Percentiles rank a stretch among this genome's conserved stretches.
These are phyloP conservation scores for Tetrahymena malaccensis DNA, from an alignment of 73 alveolate genomes.

Conservation along the genomic window DNA sequence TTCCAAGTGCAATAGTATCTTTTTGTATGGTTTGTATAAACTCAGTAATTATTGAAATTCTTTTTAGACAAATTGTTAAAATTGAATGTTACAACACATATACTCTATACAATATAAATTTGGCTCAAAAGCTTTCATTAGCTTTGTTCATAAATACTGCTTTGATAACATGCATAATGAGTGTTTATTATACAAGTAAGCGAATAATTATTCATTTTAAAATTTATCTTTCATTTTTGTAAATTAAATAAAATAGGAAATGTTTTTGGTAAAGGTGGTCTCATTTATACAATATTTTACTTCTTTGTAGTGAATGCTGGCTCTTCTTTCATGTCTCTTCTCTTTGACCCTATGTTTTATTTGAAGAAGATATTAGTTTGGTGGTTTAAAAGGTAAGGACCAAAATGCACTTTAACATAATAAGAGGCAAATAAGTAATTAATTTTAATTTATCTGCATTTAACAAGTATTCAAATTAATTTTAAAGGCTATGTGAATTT, in stretches of 20 bases:
- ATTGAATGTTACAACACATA: not conserved
- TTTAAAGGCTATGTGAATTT: not conserved
- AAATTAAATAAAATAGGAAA: not conserved
- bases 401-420: not conserved
- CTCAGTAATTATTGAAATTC: not conserved
- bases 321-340: conserved; percentile 2
- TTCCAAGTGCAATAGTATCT: not conserved
- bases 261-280: conserved; percentile 37
- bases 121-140: not conserved
- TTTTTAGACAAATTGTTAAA: not conserved
- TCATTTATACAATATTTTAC: conserved; percentile 24
- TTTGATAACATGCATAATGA: not conserved
- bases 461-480: not conserved
- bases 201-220: not conserved
- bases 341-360: conserved; percentile 10
- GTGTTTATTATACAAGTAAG: not conserved
- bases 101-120: not conserved
- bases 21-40: not conserved
- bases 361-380: not conserved
- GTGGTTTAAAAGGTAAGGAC: not conserved
- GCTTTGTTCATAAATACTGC: not conserved
- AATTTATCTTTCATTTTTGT: not conserved
- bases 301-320: conserved; percentile 28
- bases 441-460: not conserved
- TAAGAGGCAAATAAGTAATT: not conserved